These are phyloP conservation scores for Phytophthora macrochlamydospora DNA, from an alignment of 352 stramenopile species.

Conservation along the genomic window DNA sequence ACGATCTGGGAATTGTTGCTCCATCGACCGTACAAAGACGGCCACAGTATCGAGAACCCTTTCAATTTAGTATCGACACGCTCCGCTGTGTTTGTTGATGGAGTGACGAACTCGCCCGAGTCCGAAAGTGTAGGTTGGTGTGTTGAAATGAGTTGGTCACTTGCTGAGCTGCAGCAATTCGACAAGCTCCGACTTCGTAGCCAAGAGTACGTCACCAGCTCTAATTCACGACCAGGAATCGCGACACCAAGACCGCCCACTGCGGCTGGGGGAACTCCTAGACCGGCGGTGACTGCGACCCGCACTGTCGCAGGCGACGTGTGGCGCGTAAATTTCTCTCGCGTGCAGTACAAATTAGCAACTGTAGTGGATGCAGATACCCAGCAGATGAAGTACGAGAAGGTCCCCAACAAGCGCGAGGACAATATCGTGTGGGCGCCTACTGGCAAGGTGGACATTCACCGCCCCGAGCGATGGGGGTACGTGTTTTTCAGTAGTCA, in stretches of 20 bases:
- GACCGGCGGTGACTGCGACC: conserved; percentile 17
- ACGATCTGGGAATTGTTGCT: conserved; percentile 92
- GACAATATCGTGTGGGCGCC: conserved; percentile 81
- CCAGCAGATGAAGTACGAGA: conserved; percentile 53
- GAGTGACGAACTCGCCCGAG: conserved; percentile 72
- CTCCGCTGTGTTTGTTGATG: conserved; percentile 68
- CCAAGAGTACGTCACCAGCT: background rate
- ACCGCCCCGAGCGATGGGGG: conserved; percentile 75
- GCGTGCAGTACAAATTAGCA: conserved; percentile 82
- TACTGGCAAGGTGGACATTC: conserved; percentile 78
- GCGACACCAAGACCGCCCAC: conserved; percentile 28
- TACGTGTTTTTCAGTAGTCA: conserved; percentile 68
- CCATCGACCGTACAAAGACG: conserved; percentile 89
- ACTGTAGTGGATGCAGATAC: conserved; percentile 52
- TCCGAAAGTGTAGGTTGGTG: conserved; percentile 75
- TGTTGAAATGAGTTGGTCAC: conserved; percentile 80
- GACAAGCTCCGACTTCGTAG: conserved; percentile 41
- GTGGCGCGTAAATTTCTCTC: conserved; percentile 91
- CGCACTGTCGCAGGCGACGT: conserved; percentile 47
- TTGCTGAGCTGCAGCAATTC: conserved; percentile 73
- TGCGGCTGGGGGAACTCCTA: conserved; percentile 4
- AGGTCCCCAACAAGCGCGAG: conserved; percentile 52
- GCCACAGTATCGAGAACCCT: conserved; percentile 77
- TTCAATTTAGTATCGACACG: conserved; percentile 58
- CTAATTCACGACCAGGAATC: background rate